Conservation (phyloP, 345 rosid genomes). For the Microthlaspi erraticum region DNA sequence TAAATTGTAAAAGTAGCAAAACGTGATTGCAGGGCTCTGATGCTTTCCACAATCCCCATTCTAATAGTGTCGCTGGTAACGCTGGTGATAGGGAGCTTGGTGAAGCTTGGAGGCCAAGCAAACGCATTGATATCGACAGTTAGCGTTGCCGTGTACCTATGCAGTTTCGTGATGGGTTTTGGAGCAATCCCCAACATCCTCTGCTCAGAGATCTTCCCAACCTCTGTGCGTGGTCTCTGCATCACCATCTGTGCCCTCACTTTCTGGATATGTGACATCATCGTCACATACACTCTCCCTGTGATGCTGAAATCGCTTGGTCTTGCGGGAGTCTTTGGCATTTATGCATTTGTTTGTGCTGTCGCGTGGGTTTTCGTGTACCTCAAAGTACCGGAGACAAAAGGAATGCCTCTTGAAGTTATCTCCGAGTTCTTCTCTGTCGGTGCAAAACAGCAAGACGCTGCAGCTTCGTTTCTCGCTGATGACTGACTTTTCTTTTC, state of each 20-base stretch:
- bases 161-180: constrained; percentile 77
- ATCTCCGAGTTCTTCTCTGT: constrained; percentile 89
- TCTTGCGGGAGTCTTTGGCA: constrained; percentile 64
- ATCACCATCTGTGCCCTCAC: constrained; percentile 76
- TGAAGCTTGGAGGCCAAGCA: constrained; percentile 51
- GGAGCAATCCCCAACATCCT: constrained; percentile 90
- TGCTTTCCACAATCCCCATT: constrained; percentile 77
- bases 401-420: constrained; percentile 95
- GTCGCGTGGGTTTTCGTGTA: constrained; percentile 79
- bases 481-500: constrained; percentile 34
- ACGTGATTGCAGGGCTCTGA: constrained; percentile 58
- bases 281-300: constrained; percentile 81
- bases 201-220: constrained; percentile 93
- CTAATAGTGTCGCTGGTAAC: constrained; percentile 63
- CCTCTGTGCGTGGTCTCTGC: constrained; percentile 92
- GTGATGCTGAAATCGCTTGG: constrained; percentile 75
- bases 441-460: constrained; percentile 57
- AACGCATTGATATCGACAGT: constrained; percentile 65
- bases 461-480: constrained; percentile 39
- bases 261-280: constrained; percentile 83
- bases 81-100: constrained; percentile 56
- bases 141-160: constrained; percentile 71
- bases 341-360: constrained; percentile 70
- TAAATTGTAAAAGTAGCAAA: constrained; percentile 13
- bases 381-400: constrained; percentile 88